Evolutionary conservation across 1,139 yeast species (phyloP).

Genomic region (Debaryomycetaceae sp.): DNA sequence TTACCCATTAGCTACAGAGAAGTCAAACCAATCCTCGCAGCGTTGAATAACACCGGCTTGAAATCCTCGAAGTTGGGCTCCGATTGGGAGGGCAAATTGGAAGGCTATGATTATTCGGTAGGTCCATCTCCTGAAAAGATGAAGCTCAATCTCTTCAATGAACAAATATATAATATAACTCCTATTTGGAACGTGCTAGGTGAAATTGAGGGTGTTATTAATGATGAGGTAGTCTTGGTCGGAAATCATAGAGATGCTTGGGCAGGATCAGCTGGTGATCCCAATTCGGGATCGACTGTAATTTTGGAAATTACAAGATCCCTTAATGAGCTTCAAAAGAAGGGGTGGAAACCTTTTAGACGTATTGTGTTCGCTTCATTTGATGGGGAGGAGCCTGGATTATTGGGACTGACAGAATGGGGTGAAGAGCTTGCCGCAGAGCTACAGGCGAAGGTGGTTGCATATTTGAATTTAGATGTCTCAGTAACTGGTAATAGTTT

Average conservation of each 20-base stretch:
- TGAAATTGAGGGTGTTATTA: constrained; percentile 47
- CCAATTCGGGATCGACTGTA: constrained; percentile 63
- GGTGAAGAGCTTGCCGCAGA: constrained; percentile 51
- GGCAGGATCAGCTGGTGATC: constrained; percentile 73
- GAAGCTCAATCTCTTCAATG: constrained; percentile 48
- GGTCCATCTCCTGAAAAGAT: constrained; percentile 41
- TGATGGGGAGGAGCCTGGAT: constrained; percentile 74
- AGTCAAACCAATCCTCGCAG: constrained; percentile 51
- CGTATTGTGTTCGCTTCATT: constrained; percentile 61
- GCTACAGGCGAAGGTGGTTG: constrained; percentile 47
- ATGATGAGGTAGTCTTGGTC: constrained; percentile 50
- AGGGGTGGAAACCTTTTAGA: constrained; percentile 64
- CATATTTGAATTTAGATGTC: constrained; percentile 62
- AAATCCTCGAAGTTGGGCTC: constrained; percentile 21
- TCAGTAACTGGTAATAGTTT: constrained; percentile 54
- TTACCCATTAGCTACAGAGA: constrained; percentile 59
- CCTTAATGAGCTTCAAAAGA: constrained; percentile 33
- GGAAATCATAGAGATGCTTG: constrained; percentile 76
- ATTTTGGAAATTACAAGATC: constrained; percentile 57
- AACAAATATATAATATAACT: constrained; percentile 55
- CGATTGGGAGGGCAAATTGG: constrained; percentile 47
- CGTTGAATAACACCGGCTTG: constrained; percentile 51
- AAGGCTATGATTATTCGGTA: constrained; percentile 48
- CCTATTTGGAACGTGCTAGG: constrained; percentile 63
- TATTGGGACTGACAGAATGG: constrained; percentile 67